Percentiles rank a stretch among this genome's conserved stretches.
phyloP scores from a whole-genome alignment of 2,329 filamentous ascomycete genomes.

The Amylocarpus encephaloides region DNA sequence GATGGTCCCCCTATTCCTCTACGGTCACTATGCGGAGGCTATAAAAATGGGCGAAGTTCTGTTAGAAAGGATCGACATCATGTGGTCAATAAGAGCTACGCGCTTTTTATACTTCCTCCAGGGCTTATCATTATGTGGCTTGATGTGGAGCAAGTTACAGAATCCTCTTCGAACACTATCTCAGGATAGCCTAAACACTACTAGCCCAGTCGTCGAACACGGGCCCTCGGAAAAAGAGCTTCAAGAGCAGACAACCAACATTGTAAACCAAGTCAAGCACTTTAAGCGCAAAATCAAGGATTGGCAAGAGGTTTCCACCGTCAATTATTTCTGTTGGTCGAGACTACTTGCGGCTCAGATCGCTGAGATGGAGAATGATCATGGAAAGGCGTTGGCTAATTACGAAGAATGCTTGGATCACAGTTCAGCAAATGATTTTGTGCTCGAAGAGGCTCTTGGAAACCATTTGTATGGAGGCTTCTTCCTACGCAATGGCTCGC shows the following conservation, averaged over 20 bases:
- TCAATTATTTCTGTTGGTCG: constrained; percentile 68
- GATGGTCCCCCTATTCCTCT: constrained; percentile 56
- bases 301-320: constrained; percentile 56
- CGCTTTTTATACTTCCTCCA: constrained; percentile 54
- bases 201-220: not conserved
- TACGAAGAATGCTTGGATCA: constrained; percentile 72
- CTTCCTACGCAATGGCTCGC: constrained; percentile 58
- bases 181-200: constrained; percentile 34
- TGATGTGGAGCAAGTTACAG: constrained; percentile 34
- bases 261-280: constrained; percentile 46
- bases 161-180: constrained; percentile 21
- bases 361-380: constrained; percentile 52
- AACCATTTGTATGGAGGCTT: constrained; percentile 70
- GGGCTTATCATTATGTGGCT: constrained; percentile 49
- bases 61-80: constrained; percentile 39
- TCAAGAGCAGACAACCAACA: constrained; percentile 38
- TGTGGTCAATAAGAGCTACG: constrained; percentile 56
- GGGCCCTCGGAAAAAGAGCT: constrained; percentile 35
- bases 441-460: constrained; percentile 66
- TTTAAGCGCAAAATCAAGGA: constrained; percentile 56
- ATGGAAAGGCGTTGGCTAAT: constrained; percentile 51
- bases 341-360: constrained; percentile 63
- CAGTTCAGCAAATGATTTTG: constrained; percentile 57
- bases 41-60: constrained; percentile 49
- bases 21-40: constrained; percentile 54